Base-by-base conservation (phyloP, 75 land plant genomes). In the Pinus tabuliformis region DNA sequence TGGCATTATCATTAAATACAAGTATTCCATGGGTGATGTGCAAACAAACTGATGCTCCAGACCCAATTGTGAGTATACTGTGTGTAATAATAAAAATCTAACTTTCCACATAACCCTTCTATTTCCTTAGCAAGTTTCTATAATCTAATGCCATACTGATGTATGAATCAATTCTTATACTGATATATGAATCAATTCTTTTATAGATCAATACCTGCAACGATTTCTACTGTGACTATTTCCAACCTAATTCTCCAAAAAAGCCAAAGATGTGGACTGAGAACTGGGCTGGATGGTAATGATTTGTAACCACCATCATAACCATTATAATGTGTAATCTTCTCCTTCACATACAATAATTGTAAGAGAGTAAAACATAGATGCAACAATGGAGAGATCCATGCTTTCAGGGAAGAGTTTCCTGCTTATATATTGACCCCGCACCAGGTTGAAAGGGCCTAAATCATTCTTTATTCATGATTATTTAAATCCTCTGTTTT, bases 191-290 rank as follows among this genome's bases (percentile, higher is more conserved):
- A 18, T 61, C 57, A 5, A 59, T 61, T 75, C 45, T 15, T 26
- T 49, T 45, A 39, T 80, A 87, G 89, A 85, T 87, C 26, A 82
- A 87, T 54, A 82, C 89, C 12, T 87, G 89, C 83, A 93, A 93
- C 72, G 88, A 90, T 2, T 93, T 72, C 62, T 91, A 91, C 76
- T 90, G 92, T 62, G 90, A 91, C 74, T n/a, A 52, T 18, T 91
- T 85, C 68, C 68, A 45, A 11, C 96, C 96, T 1, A 85, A 85
- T 36, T 78, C 83, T 45, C 59, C 78, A 0, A 77, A 66, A 8
- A 89, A 76, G 56, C 96, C 94, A 3, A 89, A 87, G 72, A 93
- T 93, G 87, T 93, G 96, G 96, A 93, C 96, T 39, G 96, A 93
- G 70, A 93, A 93, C 57, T 93, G 96, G 96, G 83, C 87, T 62